Base-by-base conservation (phyloP, 306 rosid species). In the Sindora glabra region DNA sequence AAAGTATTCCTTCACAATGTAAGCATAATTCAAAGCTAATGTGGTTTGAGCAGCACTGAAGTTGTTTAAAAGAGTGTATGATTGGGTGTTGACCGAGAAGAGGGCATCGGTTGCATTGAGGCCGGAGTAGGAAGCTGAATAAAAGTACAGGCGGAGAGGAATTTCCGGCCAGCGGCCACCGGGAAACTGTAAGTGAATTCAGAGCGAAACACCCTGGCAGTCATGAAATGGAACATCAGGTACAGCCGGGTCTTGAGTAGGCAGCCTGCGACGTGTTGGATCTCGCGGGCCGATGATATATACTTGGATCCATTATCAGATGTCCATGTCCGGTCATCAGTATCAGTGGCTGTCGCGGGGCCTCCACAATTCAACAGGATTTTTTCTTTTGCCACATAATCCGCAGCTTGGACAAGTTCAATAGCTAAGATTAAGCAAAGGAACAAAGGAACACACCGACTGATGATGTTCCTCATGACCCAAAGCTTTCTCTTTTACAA, bases 341-440 rank as follows among this genome's bases (percentile, higher is more conserved):
- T 11, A 56, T 85, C 95, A 16, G 46, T 53, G 39, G 78, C 60
- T n/a, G 21, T 57, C 0, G 80, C 41, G 10, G 90, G 81, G 1
- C 94, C 99, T 0, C 99, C 99, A 66, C 99, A 94, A 64, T 33
- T 74, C 42, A 94, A 59, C 75, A 94, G 59, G 18, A 86, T 63
- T 5, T 80, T 70, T 45, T 89, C 97, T 2, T 85, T 23, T 8
- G 99, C 86, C 23, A 77, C 62, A 67, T 79, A 94, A 65, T 84
- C 60, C 3, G 68, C 62, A 2, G 87, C 89, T 38, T 44, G 56
- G 44, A 70, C 66, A 60, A 71, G 38, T 30, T 73, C 70, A 42
- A 74, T 39, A 16, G 74, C 52, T 49, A 67, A 57, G 38, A 73
- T 45, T 73, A 84, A 33, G 38, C 9, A 80, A 56, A 81, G 8